Conservation (phyloP, 768 basidiomycete species). For the Lactarius sp. region DNA sequence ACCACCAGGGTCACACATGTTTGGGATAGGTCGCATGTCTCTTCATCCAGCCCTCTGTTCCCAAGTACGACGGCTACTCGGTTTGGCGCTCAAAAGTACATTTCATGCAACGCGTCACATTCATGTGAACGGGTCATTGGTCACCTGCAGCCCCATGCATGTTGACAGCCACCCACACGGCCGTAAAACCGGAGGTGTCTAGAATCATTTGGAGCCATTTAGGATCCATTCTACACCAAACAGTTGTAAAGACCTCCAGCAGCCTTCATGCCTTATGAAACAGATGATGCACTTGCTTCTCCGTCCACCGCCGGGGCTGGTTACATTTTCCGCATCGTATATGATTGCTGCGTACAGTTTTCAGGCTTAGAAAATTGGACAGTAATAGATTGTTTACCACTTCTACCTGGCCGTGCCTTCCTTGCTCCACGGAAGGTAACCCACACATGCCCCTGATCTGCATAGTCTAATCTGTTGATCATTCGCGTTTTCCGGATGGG, state of each 20-base stretch:
- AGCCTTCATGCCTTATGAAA: neutral
- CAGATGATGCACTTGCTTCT: neutral
- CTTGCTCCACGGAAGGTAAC: neutral
- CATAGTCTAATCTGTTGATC: too few species aligned
- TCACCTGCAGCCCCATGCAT: neutral
- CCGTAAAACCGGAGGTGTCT: neutral
- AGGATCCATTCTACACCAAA: neutral
- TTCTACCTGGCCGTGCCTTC: neutral
- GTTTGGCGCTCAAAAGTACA: neutral
- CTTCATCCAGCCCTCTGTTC: neutral
- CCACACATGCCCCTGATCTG: too few species aligned
- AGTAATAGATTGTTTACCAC: neutral
- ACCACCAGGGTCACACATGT: too few species aligned
- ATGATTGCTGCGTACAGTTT: neutral
- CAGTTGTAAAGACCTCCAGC: neutral
- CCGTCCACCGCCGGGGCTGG: too few species aligned
- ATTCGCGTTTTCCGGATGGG: too few species aligned
- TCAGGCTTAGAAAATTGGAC: neutral
- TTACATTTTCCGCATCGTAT: neutral
- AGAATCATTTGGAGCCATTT: neutral
- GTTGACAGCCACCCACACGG: neutral
- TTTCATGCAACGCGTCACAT: too few species aligned
- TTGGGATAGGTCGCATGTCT: too few species aligned
- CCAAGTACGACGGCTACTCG: neutral
- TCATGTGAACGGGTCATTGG: too few species aligned